Evolutionary conservation across 176 grass and related monocot genomes (phyloP), one percentile per base, ranked within the genome.

Genomic region (Musa beccarii): DNA sequence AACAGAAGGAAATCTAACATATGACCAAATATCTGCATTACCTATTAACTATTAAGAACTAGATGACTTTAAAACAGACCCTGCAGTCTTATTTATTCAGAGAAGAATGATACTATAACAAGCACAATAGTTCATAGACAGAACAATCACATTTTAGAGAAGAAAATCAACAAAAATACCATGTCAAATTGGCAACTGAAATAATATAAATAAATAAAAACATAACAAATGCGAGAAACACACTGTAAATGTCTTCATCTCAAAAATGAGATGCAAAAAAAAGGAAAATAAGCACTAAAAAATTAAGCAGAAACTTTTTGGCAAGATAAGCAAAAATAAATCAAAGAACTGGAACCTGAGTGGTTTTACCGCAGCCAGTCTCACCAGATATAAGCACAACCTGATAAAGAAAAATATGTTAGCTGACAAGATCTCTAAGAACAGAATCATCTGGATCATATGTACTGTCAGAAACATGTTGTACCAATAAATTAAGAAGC

Each of bases 281-380:
- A 57, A 20, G 43, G 10, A 69, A n/a, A 49, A 82, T 28, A 74
- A 63, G 16, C 51, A 69, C 53, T 13, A 50, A 49, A 26, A 10
- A 77, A 43, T 43, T 43, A 43, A 80, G 54, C 64, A 80, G 13
- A 17, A 54, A 54, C n/a, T 21, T 28, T 19, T 13, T 11, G 14
- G 19, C 62, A 67, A 11, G 28, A 67, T 19, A 29, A 29, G 72
- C 21, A 68, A 79, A 79, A 54, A 29, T 2, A 79, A 79, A 72
- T 14, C 16, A 61, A 80, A 84, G 65, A 79, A 74, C 28, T 74
- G 2, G 69, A 70, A 98, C 94, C 94, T 98, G 94, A 51, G 94
- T 98, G 49, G 94, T 98, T 98, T 98, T 98, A 87, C 95, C 95
- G 16, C 95, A 98, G 52, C 95, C 95, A 72, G 95, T 93, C 87